Conservation (phyloP, 257 asterid genomes). For the Oldenlandia corymbosa region DNA sequence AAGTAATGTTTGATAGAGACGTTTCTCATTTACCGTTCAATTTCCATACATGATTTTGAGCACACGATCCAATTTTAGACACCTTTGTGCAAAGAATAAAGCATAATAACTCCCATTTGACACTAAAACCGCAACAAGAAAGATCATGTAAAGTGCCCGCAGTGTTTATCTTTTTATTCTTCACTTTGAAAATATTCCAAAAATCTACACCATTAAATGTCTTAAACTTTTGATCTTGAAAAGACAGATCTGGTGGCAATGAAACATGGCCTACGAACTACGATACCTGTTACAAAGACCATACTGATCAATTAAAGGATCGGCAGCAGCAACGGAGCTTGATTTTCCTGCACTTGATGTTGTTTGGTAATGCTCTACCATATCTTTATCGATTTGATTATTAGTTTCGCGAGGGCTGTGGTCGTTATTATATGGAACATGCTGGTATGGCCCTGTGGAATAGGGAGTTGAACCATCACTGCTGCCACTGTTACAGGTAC, state of each 20-base stretch:
- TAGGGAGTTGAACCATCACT: slow-evolving; percentile 58
- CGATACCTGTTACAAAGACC: slow-evolving; percentile 64
- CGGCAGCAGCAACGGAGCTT: slow-evolving; percentile 32
- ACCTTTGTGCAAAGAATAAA: not conserved
- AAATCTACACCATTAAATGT: not conserved
- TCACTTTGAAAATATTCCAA: not conserved
- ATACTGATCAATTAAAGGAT: slow-evolving; percentile 37
- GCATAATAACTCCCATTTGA: not conserved
- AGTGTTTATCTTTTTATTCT: not conserved
- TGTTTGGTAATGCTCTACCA: slow-evolving; percentile 29
- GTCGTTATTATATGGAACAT: slow-evolving; percentile 43
- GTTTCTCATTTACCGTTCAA: not conserved
- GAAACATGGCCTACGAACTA: not conserved
- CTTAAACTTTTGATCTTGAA: not conserved
- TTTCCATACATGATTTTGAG: not conserved
- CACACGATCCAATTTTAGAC: not conserved
- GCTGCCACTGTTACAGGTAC: slow-evolving; percentile 60
- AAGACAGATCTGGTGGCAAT: not conserved
- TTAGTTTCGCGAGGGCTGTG: slow-evolving; percentile 36
- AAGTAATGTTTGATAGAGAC: not conserved
- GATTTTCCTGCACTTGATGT: slow-evolving; percentile 31
- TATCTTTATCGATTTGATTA: slow-evolving; percentile 36
- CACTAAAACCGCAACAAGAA: not conserved
- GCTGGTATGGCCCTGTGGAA: slow-evolving; percentile 63
- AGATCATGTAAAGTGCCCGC: not conserved